Percentiles rank a stretch among this genome's conserved stretches.
Evolutionary conservation across 2,329 filamentous ascomycete genomes (phyloP).

Genomic region (Spiromastix sp.): DNA sequence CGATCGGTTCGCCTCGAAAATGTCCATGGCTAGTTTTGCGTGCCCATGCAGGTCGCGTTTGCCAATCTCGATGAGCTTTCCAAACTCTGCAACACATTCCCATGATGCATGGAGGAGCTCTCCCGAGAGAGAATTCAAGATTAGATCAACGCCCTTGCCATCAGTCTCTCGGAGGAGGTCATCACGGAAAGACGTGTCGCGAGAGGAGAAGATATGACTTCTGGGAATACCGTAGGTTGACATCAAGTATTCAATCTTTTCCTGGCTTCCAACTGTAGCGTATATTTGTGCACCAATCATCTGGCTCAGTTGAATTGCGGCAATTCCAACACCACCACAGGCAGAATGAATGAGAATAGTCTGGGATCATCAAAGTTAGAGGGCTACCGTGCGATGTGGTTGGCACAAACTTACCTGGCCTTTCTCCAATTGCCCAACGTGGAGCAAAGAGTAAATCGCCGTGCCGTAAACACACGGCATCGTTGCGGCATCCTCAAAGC

Average conservation of each 20-base stretch:
- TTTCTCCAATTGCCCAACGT: conserved; percentile 11
- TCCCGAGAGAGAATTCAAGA: conserved; percentile 20
- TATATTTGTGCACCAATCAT: conserved; percentile 10
- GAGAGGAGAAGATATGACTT: conserved; percentile 17
- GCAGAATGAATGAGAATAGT: conserved; percentile 19
- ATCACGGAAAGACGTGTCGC: conserved; percentile 11
- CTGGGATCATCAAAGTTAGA: too few relatives aligned
- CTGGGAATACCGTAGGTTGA: conserved; percentile 11
- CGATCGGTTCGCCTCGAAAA: conserved; percentile 10
- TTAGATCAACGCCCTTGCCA: conserved; percentile 17
- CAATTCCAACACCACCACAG: conserved; percentile 15
- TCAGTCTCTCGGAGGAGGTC: conserved; percentile 14
- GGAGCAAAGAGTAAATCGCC: conserved; percentile 15
- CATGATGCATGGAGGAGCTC: conserved; percentile 19
- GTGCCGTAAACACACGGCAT: conserved; percentile 17
- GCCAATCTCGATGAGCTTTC: conserved; percentile 15
- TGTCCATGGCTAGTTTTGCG: conserved; percentile 10
- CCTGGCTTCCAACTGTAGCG: conserved; percentile 15
- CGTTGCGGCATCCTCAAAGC: conserved; percentile 18
- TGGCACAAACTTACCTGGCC: conserved; percentile 11
- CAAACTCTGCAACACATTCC: conserved; percentile 18
- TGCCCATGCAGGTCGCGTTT: conserved; percentile 12
- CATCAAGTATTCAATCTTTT: conserved; percentile 15
- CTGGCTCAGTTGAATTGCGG: conserved; percentile 15
- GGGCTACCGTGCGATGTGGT: too few relatives aligned